phyloP scores from a whole-genome alignment of 148 eudicot genomes.

The Nyssa sinensis region DNA sequence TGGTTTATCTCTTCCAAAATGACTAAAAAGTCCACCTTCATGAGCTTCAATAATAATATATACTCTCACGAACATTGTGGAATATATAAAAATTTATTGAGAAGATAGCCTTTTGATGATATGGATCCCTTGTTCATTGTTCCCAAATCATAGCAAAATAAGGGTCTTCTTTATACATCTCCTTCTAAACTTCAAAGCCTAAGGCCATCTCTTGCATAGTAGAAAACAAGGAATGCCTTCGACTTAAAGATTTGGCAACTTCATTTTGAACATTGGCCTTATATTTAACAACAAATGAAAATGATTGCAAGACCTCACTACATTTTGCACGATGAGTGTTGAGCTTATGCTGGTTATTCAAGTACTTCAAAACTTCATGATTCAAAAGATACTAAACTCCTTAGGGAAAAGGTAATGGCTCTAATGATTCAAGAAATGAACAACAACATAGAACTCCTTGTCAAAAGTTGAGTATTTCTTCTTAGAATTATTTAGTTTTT shows the following conservation, averaged over 20 bases:
- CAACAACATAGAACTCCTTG: neutral
- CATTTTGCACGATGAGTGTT: constrained; percentile 12
- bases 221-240: neutral
- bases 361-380: too few relatives aligned
- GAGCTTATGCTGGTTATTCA: neutral
- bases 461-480: neutral
- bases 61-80: neutral
- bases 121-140: too few relatives aligned
- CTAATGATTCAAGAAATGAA: neutral
- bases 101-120: too few relatives aligned
- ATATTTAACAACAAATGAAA: constrained; percentile 8
- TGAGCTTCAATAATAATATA: neutral
- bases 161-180: neutral
- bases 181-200: neutral
- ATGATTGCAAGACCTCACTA: constrained; percentile 10
- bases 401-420: too few relatives aligned
- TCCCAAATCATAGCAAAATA: neutral
- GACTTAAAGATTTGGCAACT: constrained; percentile 18
- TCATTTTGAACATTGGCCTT: neutral
- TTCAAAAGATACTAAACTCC: too few relatives aligned
- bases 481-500: neutral
- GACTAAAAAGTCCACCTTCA: neutral
- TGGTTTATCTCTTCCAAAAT: neutral
- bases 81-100: neutral
- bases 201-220: neutral